Base-by-base conservation (phyloP, 108 stramenopile species). In the Chaetoceros tenuissimus region DNA sequence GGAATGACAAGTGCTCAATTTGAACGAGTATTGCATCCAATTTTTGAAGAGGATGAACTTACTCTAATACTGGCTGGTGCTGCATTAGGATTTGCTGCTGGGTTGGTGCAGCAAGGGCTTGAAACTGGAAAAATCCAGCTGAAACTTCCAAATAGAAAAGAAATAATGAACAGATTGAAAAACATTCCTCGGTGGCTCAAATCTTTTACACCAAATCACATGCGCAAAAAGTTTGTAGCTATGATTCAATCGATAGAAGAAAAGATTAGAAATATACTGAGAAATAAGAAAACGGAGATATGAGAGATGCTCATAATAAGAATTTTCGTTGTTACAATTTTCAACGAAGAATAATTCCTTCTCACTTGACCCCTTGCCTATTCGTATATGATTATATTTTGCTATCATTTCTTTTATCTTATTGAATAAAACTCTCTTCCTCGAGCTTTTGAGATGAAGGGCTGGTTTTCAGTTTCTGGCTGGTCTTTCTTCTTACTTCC, bases 11-110 rank as follows among this genome's bases (percentile, higher is more conserved):
- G 81, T 47, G 62, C 62, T 2, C 87, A 95, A 43, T 98, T 98
- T 69, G 97, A 98, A 61, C 75, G 89, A 0, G 88, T 98, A 13
- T 55, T 89, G 31, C 97, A 96, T 66, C 84, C 97, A 1, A 92
- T 96, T 51, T 98, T 98, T 68, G 88, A 98, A 73, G 92, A 94
- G 63, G 97, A 98, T 62, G 97, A 98, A 64, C 63, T 92, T 60
- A 96, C 96, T 31, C 75, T 98, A 18, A 96, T 98, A 55, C 10
- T 95, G 1, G 94, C 95, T 2, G 97, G 97, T 19, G 97, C 80
- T 21, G 86, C 78, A 16, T 61, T 98, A 3, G 97, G 97, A 3
- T 92, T 89, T 40, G 54, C 68, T 0, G 94, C 95, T 5, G 97
- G 95, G 0, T 59, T 95, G 47, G 67, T 96, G 23, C 91, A 93